Conservation (phyloP, 768 basidiomycete genomes). For the Pleurotus djamor region DNA sequence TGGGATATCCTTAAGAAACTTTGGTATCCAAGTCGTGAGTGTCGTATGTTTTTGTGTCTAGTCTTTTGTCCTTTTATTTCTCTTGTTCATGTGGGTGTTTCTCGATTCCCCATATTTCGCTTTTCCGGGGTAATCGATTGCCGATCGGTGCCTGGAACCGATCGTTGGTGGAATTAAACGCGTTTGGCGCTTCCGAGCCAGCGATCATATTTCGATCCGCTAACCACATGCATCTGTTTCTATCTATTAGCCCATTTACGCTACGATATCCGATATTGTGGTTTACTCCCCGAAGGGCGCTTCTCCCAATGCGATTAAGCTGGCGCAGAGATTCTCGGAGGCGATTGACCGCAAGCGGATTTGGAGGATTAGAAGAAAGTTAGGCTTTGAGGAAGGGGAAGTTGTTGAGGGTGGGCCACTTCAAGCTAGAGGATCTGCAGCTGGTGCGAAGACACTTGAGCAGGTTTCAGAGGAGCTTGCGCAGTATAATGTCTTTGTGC, state of each 20-base stretch:
- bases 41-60: conserved; percentile 6
- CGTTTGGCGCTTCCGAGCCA: no score
- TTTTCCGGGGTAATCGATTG: no score
- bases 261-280: conserved; percentile 87
- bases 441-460: conserved; percentile 2
- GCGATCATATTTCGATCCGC: no score
- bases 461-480: conserved; percentile 29
- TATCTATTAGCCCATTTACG: conserved; percentile 67
- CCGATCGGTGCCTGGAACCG: no score
- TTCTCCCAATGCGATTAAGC: conserved; percentile 48
- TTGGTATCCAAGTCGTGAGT: conserved; percentile 86
- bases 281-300: conserved; percentile 79
- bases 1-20: conserved; percentile 83
- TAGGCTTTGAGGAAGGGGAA: background rate
- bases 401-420: background rate
- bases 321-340: conserved; percentile 64
- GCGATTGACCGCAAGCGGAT: conserved; percentile 58
- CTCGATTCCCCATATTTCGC: no score
- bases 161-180: no score
- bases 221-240: background rate
- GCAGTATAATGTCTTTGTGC: conserved; percentile 76
- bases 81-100: background rate
- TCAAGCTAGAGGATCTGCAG: conserved; percentile 5
- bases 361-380: conserved; percentile 34
- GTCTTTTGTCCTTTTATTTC: conserved; percentile 3